phyloP scores from a whole-genome alignment of 208 protist genomes.

The Leishmania aethiopica region DNA sequence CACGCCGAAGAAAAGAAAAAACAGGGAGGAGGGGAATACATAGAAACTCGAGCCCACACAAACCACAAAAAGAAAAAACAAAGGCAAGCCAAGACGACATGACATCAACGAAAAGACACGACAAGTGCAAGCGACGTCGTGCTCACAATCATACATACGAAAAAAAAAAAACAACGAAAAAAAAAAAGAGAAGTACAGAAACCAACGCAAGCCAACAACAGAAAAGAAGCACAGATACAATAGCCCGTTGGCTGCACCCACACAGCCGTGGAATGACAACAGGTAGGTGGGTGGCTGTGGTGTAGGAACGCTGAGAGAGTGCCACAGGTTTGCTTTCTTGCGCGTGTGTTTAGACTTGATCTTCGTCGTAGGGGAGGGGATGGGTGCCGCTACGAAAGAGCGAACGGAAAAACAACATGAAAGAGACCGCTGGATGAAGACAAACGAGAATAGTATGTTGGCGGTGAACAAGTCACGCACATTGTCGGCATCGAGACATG shows the following conservation, averaged over 20 bases:
- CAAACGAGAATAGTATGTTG: neutral
- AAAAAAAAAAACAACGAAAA: neutral
- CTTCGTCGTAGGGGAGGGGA: neutral
- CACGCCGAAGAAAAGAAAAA: neutral
- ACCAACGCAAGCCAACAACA: neutral
- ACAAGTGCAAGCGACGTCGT: too few relatives aligned
- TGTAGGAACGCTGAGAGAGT: too few relatives aligned
- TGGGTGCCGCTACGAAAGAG: neutral
- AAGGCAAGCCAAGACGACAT: neutral
- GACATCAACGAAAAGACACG: neutral
- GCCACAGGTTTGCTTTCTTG: too few relatives aligned
- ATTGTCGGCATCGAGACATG: neutral
- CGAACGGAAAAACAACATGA: neutral
- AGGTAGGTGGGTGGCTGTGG: too few relatives aligned
- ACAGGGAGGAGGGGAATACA: neutral
- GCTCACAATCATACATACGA: neutral
- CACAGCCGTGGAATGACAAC: too few relatives aligned
- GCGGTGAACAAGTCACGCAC: neutral
- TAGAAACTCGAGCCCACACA: too few relatives aligned
- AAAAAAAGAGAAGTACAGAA: constrained; percentile 12
- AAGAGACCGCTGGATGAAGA: neutral
- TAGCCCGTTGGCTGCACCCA: too few relatives aligned
- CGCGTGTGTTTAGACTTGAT: too few relatives aligned
- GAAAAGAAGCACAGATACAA: too few relatives aligned
- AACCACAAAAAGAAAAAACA: neutral